Conservation (phyloP, 768 basidiomycete genomes). For the Termitomyces sp. region DNA sequence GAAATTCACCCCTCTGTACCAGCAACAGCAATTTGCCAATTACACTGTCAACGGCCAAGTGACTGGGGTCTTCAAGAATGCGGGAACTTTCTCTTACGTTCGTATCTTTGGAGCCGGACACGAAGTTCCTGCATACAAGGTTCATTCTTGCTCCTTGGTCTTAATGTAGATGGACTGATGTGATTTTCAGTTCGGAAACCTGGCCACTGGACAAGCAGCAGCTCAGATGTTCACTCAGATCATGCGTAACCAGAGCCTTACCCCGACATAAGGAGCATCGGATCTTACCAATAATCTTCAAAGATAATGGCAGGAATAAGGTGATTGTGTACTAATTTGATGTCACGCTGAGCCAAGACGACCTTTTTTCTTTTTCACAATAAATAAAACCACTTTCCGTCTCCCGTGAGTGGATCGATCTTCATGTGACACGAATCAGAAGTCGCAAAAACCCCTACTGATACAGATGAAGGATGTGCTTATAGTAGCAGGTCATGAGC, state of each 20-base stretch:
- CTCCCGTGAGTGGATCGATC: not conserved
- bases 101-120: conserved; percentile 47
- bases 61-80: conserved; percentile 56
- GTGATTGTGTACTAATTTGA: not conserved
- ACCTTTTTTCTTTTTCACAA: not conserved
- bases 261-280: conserved; percentile 8
- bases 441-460: too few species aligned
- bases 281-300: not conserved
- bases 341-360: not conserved
- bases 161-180: not conserved
- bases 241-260: conserved; percentile 26
- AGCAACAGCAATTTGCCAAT: conserved; percentile 38
- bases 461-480: too few species aligned
- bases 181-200: conserved; percentile 25
- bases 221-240: conserved; percentile 42
- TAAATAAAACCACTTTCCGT: not conserved
- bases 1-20: conserved; percentile 37
- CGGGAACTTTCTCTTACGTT: conserved; percentile 53
- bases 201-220: conserved; percentile 39
- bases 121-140: conserved; percentile 45
- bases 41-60: conserved; percentile 48
- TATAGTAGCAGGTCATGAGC: too few species aligned
- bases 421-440: not conserved
- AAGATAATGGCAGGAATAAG: not conserved
- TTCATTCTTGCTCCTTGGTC: conserved; percentile 9